Base-by-base conservation (phyloP, 2,329 filamentous ascomycete species). In the Ceratocystis eucalypticola region DNA sequence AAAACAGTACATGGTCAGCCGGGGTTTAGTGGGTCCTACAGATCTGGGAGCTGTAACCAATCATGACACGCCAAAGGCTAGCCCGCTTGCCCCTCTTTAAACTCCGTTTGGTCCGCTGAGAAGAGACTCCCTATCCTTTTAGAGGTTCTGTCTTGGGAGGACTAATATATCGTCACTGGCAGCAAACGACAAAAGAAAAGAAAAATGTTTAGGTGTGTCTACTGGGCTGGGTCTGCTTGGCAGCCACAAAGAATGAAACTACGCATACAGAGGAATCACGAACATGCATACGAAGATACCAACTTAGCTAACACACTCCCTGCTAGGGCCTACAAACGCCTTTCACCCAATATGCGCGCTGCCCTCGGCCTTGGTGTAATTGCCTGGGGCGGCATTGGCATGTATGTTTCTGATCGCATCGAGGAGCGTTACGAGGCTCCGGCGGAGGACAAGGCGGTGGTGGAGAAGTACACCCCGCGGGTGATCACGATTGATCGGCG, bases 401-500 rank as follows among this genome's bases (percentile, higher is more conserved):
- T 94, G n/a, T 86, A 87, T 73, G 73, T 89, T 20, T 85, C 88
- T 4, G 88, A 93, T 72, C 80, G 80, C 67, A 84, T 87, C 17
- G 91, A 93, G 76, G 82, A 88, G 73, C 84, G 81, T 53, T 81
- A 92, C 68, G 88, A 88, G 5, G 84, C 91, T 1, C 87, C 85
- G 0, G 85, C 89, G 69, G 79, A 88, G 72, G 91, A 96, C 73
- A 86, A 84, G 73, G 83, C 85, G 68, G 82, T 82, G 12, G 74
- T 96, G 69, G 80, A 84, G 62, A 80, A 79, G 62, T 75, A 82
- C 61, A 77, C 84, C 41, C 88, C 88, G 6, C 84, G 78, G 70
- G 81, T 93, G 67, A 81, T 79, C 48, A 72, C 80, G 12, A 80
- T 89, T 37, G 85, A 88, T 20, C 62, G 63, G 50, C 44, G 50